These are phyloP conservation scores for Nitzschia sp. DNA, from an alignment of 108 stramenopile species.

Conservation along the genomic window DNA sequence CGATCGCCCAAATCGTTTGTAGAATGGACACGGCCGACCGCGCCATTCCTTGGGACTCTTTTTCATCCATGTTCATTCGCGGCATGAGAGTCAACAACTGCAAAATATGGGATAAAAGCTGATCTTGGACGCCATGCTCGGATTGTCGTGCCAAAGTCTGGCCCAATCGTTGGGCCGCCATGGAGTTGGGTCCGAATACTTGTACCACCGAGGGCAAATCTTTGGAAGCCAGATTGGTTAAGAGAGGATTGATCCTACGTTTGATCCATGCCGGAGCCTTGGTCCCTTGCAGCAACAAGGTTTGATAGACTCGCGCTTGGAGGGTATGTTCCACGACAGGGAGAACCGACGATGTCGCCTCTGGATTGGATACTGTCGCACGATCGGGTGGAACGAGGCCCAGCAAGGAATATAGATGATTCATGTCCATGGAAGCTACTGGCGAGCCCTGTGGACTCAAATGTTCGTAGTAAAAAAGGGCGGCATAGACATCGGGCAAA, in stretches of 20 bases:
- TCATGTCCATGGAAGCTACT: background rate
- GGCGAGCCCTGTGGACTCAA: background rate
- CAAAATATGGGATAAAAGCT: background rate
- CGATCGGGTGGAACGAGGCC: constrained; percentile 10
- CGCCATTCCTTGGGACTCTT: constrained; percentile 1
- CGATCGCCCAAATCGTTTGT: constrained; percentile 48
- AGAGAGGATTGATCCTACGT: constrained; percentile 46
- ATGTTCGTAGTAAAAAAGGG: constrained; percentile 56
- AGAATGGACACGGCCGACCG: constrained; percentile 26
- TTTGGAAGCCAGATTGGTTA: constrained; percentile 57
- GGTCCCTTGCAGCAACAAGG: constrained; percentile 41
- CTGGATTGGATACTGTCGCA: background rate
- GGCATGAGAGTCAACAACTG: background rate
- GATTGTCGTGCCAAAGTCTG: constrained; percentile 34
- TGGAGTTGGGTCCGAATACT: constrained; percentile 65
- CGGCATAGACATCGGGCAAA: constrained; percentile 68
- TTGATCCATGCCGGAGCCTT: constrained; percentile 63
- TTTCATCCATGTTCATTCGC: background rate
- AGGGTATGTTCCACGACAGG: constrained; percentile 6
- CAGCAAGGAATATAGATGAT: background rate
- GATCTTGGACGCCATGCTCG: no score
- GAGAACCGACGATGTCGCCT: no score
- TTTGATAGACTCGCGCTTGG: constrained; percentile 47
- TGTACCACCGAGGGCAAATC: constrained; percentile 65
- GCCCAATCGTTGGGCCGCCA: constrained; percentile 62